These are phyloP conservation scores for Solanum pinnatisectum DNA, from an alignment of 257 asterid genomes.

Conservation along the genomic window DNA sequence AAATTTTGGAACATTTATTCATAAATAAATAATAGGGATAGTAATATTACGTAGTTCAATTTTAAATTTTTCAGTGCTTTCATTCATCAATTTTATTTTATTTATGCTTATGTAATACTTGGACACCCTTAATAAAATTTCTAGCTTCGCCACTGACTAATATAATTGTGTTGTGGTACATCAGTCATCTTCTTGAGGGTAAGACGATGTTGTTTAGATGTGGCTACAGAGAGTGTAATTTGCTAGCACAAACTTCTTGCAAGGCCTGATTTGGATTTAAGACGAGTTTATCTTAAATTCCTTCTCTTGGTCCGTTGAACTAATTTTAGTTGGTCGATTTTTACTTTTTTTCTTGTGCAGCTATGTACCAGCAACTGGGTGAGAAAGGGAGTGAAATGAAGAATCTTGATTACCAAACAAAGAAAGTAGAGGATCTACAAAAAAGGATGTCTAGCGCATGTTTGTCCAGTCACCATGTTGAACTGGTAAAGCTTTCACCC, in stretches of 20 bases:
- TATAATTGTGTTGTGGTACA: neutral
- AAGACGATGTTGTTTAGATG: neutral
- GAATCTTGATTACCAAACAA: conserved; percentile 53
- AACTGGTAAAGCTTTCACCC: conserved; percentile 42
- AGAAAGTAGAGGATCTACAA: conserved; percentile 74
- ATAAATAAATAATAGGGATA: too few species aligned
- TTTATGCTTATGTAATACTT: too few species aligned
- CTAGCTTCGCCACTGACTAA: too few species aligned
- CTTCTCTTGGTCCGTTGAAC: neutral
- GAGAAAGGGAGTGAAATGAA: conserved; percentile 69
- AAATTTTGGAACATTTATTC: too few species aligned
- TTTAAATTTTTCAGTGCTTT: too few species aligned
- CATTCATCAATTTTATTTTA: too few species aligned
- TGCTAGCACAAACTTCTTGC: neutral
- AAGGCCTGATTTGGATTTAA: neutral
- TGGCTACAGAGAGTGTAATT: neutral
- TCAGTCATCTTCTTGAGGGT: neutral
- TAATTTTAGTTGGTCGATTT: neutral
- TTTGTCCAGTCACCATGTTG: conserved; percentile 55
- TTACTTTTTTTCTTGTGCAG: conserved; percentile 26
- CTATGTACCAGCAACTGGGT: conserved; percentile 76
- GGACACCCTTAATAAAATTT: too few species aligned
- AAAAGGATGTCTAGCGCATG: conserved; percentile 53
- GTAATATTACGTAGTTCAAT: too few species aligned
- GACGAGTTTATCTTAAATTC: neutral